Conservation (phyloP, 1,139 yeast genomes). For the Candida labiduridarum region DNA sequence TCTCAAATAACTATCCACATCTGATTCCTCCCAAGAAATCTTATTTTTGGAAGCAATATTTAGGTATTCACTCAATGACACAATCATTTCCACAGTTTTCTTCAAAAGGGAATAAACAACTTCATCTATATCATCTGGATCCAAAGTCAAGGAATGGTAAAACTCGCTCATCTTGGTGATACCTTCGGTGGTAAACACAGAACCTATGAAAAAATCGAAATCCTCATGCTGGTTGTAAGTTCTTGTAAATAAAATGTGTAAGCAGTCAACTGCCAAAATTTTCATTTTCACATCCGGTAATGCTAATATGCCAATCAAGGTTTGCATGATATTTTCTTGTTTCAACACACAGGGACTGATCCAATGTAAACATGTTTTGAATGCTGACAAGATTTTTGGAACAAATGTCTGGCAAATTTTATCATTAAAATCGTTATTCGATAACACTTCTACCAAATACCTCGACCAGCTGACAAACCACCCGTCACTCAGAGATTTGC, state of each 20-base stretch:
- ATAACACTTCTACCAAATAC: constrained; percentile 57
- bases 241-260: constrained; percentile 86
- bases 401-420: constrained; percentile 50
- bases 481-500: constrained; percentile 73
- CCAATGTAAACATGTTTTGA: constrained; percentile 93
- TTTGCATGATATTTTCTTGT: constrained; percentile 64
- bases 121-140: constrained; percentile 81
- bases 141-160: constrained; percentile 61
- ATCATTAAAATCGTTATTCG: constrained; percentile 35
- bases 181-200: constrained; percentile 74
- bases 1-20: constrained; percentile 63
- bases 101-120: constrained; percentile 75
- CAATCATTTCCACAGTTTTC: constrained; percentile 91
- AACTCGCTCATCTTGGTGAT: constrained; percentile 66
- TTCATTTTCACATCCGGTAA: constrained; percentile 67
- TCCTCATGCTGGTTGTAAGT: constrained; percentile 71
- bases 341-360: constrained; percentile 75
- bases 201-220: constrained; percentile 76
- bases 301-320: constrained; percentile 62
- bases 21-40: constrained; percentile 53
- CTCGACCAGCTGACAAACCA: constrained; percentile 85
- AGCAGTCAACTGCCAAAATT: constrained; percentile 85
- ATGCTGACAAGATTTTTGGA: constrained; percentile 73
- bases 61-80: constrained; percentile 80
- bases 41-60: constrained; percentile 46